Evolutionary conservation across 345 rosid species (phyloP), one percentile per base, ranked within the genome.

Genomic region (Lenwebbia sp.): DNA sequence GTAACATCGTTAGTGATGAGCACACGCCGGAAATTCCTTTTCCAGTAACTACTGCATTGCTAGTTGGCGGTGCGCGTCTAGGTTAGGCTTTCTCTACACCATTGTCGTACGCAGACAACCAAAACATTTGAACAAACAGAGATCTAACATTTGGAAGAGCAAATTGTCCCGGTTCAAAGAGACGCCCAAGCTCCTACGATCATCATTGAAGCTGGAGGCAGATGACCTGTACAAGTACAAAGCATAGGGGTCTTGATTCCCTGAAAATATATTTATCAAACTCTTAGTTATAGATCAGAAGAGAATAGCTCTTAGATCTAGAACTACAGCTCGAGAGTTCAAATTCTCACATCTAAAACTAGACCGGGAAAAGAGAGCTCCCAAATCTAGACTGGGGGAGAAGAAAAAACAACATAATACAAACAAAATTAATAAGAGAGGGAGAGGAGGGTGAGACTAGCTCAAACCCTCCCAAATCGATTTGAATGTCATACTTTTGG

Each of bases 191-290:
- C 33, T 58, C 37, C n/a, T n/a, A 25, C 33, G 9, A n/a, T 58
- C 33, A 60, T 33, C 19, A 3, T 13, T 60, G 19, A 60, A 60
- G 70, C 37, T 3, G 0, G 13, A 13, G 70, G 33, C 4, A 60
- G 0, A 60, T 5, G 37, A 60, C 19, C 4, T 60, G 0, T n/a
- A 60, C n/a, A 60, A n/a, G 19, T n/a, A 60, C 0, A n/a, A 0
- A 60, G 37, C 5, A 58, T 0, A 12, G 0, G 17, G 15, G 26
- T 3, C n/a, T 58, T 0, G 1, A 58, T n/a, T 58, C 33, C 14
- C 17, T 28, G 12, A n/a, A 58, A 58, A 14, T 13, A 58, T n/a
- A 1, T 58, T 12, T 58, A 58, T n/a, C 8, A n/a, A 58, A n/a
- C 19, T n/a, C n/a, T 28, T 8, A 58, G n/a, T 12, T 58, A 33